Evolutionary conservation across 129 eudicot species (phyloP).

Genomic region (Glebionis coronaria): DNA sequence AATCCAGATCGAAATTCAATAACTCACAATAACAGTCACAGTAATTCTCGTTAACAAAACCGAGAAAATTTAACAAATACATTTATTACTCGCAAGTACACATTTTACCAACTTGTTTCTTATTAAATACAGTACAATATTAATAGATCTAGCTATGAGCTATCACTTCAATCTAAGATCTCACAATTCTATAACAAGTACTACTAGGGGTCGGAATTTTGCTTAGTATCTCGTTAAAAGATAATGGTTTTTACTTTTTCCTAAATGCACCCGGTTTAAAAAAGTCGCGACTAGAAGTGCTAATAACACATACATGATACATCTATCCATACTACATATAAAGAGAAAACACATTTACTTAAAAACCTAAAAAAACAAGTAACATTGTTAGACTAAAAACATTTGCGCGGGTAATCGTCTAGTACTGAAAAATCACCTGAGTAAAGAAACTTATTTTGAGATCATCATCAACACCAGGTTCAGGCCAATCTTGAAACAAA

Average conservation of each 20-base stretch:
- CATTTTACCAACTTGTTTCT: too few species aligned
- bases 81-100: too few species aligned
- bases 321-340: too few species aligned
- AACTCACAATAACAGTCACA: not conserved
- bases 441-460: slow-evolving; percentile 55
- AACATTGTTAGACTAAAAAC: too few species aligned
- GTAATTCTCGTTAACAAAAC: too few species aligned
- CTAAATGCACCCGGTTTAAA: not conserved
- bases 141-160: not conserved
- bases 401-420: too few species aligned
- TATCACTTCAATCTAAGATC: not conserved
- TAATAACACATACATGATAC: too few species aligned
- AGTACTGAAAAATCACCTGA: slow-evolving; percentile 47
- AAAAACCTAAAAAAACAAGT: not conserved
- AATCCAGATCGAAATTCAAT: not conserved
- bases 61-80: too few species aligned
- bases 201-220: too few species aligned
- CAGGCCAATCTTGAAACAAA: slow-evolving; percentile 84
- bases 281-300: not conserved
- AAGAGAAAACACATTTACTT: too few species aligned
- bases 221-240: not conserved
- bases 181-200: not conserved
- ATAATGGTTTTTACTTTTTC: not conserved
- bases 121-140: not conserved
- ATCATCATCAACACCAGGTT: slow-evolving; percentile 79